Evolutionary conservation across 1,284 basidiomycete genomes (phyloP).

Genomic region (Fistulinella cinereoalba): DNA sequence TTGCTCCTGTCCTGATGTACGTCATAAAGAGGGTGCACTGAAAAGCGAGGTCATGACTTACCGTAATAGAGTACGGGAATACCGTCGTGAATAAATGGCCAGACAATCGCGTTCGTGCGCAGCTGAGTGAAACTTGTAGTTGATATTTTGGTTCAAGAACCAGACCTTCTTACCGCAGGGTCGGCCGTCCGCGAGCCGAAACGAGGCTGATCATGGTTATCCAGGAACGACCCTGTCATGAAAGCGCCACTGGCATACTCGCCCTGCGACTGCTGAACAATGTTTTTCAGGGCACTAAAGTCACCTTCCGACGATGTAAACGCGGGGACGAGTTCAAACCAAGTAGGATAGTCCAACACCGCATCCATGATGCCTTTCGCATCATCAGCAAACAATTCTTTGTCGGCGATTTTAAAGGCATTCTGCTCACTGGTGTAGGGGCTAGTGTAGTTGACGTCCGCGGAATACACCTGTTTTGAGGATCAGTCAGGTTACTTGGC

Average conservation of each 20-base stretch:
- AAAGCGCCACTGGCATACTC: slow-evolving; percentile 48
- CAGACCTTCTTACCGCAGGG: slow-evolving; percentile 39
- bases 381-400: background rate
- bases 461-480: slow-evolving; percentile 37
- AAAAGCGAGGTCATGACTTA: background rate
- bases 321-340: slow-evolving; percentile 56
- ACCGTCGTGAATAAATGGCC: slow-evolving; percentile 54
- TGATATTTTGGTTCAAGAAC: slow-evolving; percentile 20
- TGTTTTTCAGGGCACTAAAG: slow-evolving; percentile 50
- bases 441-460: slow-evolving; percentile 38
- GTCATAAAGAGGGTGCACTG: too few species aligned
- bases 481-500: background rate
- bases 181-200: slow-evolving; percentile 55
- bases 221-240: slow-evolving; percentile 70
- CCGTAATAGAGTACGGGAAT: slow-evolving; percentile 74
- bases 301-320: slow-evolving; percentile 54
- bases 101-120: slow-evolving; percentile 47
- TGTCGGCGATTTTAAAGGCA: background rate
- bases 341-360: slow-evolving; percentile 67
- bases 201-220: slow-evolving; percentile 77
- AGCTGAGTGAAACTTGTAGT: slow-evolving; percentile 33
- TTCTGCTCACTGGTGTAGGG: slow-evolving; percentile 39
- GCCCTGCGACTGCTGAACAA: slow-evolving; percentile 43
- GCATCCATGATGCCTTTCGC: slow-evolving; percentile 44
- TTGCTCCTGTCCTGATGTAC: slow-evolving; percentile 58